Conservation (phyloP, 306 rosid species). For the Fagus sylvatica region DNA sequence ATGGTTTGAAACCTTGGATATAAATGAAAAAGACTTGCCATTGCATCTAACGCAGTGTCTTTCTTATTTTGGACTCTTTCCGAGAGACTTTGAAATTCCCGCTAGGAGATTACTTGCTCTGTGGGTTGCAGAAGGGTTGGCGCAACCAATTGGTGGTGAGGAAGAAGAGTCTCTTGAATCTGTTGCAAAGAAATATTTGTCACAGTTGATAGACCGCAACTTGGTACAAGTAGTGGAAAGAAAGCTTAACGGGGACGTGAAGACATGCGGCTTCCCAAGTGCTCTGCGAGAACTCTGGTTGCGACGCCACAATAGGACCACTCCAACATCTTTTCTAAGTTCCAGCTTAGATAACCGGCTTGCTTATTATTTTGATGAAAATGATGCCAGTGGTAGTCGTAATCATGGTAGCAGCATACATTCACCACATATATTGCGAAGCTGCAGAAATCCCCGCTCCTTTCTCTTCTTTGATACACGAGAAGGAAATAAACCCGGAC, state of each 20-base stretch:
- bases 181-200: neutral
- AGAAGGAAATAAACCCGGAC: slow-evolving; percentile 37
- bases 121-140: too few species aligned
- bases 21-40: too few species aligned
- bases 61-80: too few species aligned
- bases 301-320: neutral
- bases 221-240: slow-evolving; percentile 19
- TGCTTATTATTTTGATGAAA: slow-evolving; percentile 10
- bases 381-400: neutral
- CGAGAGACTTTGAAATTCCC: too few species aligned
- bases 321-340: neutral
- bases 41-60: neutral
- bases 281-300: neutral
- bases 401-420: neutral
- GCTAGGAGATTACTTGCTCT: too few species aligned
- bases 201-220: neutral
- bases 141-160: neutral
- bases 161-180: neutral
- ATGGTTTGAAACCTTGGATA: neutral
- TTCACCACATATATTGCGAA: neutral
- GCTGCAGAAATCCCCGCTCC: neutral
- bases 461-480: too few species aligned
- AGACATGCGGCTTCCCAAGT: slow-evolving; percentile 20
- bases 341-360: neutral
- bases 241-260: slow-evolving; percentile 8